phyloP scores from a whole-genome alignment of 352 stramenopile species.

The Pythium utonaiense region DNA sequence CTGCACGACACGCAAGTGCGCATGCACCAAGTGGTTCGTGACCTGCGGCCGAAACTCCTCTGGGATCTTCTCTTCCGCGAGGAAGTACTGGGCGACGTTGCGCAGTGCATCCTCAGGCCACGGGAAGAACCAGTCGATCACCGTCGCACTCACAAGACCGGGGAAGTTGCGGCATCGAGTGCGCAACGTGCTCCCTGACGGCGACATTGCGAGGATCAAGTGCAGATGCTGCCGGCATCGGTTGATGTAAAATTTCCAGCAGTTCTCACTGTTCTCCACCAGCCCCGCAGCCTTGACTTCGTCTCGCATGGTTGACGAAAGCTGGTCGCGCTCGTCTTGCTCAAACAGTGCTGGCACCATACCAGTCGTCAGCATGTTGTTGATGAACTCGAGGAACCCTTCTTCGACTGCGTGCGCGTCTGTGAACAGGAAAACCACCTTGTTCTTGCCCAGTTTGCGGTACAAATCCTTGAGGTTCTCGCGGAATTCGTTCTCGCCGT shows the following conservation, averaged over 20 bases:
- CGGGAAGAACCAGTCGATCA: conserved; percentile 97
- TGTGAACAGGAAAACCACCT: conserved; percentile 95
- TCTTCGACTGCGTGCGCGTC: conserved; percentile 95
- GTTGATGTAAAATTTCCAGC: conserved; percentile 93
- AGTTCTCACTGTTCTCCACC: conserved; percentile 91
- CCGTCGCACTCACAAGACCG: conserved; percentile 88
- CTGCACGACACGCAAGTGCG: conserved; percentile 88
- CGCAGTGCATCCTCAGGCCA: conserved; percentile 93
- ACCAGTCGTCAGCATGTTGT: conserved; percentile 96
- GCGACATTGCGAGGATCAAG: conserved; percentile 93
- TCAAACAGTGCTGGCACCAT: conserved; percentile 93
- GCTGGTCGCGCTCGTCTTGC: conserved; percentile 87
- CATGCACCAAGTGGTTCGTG: conserved; percentile 89
- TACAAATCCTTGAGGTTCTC: conserved; percentile 95
- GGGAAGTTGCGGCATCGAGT: conserved; percentile 94
- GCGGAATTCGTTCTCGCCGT: conserved; percentile 92
- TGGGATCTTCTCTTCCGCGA: conserved; percentile 89
- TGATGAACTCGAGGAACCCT: conserved; percentile 96
- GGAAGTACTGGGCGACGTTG: conserved; percentile 92
- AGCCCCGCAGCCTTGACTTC: conserved; percentile 88
- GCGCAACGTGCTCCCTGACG: conserved; percentile 91
- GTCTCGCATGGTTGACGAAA: conserved; percentile 79
- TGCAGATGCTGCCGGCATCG: conserved; percentile 93
- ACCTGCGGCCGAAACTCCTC: conserved; percentile 82
- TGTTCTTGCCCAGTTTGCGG: conserved; percentile 75